Evolutionary conservation across 2,329 filamentous ascomycete genomes (phyloP).

Genomic region (Capronia americana): DNA sequence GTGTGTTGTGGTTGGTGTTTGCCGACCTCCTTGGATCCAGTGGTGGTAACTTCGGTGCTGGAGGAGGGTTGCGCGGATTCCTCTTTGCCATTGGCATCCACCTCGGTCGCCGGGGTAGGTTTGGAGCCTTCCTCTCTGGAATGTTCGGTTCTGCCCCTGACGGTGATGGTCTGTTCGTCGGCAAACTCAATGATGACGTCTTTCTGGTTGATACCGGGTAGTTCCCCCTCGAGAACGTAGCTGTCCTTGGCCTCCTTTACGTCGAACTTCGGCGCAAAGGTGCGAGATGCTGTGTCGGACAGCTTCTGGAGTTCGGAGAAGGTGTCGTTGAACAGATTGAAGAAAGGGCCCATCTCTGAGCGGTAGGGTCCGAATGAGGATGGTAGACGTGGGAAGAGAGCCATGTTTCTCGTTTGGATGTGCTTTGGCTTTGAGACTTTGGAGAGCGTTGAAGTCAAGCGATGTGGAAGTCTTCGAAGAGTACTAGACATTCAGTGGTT

Average conservation of each 20-base stretch:
- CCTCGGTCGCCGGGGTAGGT: neutral
- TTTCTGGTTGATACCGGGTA: conserved; percentile 55
- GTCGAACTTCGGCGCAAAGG: conserved; percentile 55
- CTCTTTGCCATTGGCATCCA: conserved; percentile 18
- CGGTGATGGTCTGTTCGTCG: conserved; percentile 54
- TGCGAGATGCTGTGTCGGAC: conserved; percentile 33
- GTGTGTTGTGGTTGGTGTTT: conserved; percentile 47
- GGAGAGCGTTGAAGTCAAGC: conserved; percentile 14
- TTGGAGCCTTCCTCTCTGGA: conserved; percentile 41
- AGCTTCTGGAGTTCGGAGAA: conserved; percentile 39
- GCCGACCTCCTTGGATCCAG: conserved; percentile 40
- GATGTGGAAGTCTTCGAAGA: conserved; percentile 29
- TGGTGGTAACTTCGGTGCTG: conserved; percentile 40
- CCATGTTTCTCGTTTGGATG: conserved; percentile 31
- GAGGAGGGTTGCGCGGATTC: conserved; percentile 25
- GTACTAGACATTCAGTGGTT: conserved; percentile 27
- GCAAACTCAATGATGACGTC: conserved; percentile 56
- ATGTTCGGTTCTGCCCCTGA: conserved; percentile 53
- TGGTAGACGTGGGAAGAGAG: conserved; percentile 33
- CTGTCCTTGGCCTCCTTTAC: conserved; percentile 52
- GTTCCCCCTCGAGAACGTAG: conserved; percentile 58
- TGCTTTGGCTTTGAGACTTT: conserved; percentile 21
- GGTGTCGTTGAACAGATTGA: conserved; percentile 40
- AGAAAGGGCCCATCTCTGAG: conserved; percentile 33
- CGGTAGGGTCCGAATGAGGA: conserved; percentile 30